These are phyloP conservation scores for Colletotrichum lupini DNA, from an alignment of 2,329 filamentous ascomycete genomes.

Conservation along the genomic window DNA sequence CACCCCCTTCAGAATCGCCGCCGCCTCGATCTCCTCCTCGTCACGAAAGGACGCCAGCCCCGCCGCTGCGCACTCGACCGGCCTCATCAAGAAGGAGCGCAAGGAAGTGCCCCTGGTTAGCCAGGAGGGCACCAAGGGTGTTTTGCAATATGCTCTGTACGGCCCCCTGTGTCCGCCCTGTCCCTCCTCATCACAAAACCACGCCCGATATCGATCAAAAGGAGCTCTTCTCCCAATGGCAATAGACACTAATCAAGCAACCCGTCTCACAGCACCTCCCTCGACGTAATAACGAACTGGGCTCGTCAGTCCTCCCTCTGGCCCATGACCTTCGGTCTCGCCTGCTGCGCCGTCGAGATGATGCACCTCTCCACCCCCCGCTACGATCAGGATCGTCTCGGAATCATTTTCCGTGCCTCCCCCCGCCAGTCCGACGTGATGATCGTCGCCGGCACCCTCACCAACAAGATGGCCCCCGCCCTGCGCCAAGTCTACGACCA, in stretches of 20 bases:
- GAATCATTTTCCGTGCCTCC: conserved; percentile 91
- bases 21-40: conserved; percentile 74
- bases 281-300: conserved; percentile 87
- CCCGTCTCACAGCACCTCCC: conserved; percentile 69
- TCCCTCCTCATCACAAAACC: neutral
- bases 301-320: conserved; percentile 85
- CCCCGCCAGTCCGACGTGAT: conserved; percentile 91
- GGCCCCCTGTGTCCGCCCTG: conserved; percentile 46
- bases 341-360: conserved; percentile 92
- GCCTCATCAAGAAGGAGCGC: conserved; percentile 65
- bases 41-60: conserved; percentile 72
- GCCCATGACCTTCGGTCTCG: conserved; percentile 90
- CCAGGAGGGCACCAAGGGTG: conserved; percentile 83
- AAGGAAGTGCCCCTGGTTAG: conserved; percentile 82
- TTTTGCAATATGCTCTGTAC: conserved; percentile 88
- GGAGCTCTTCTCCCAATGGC: neutral
- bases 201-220: neutral
- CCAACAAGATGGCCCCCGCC: conserved; percentile 96
- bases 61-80: conserved; percentile 62
- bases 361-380: conserved; percentile 90
- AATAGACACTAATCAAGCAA: neutral
- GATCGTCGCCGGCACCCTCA: conserved; percentile 93
- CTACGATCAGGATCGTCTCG: conserved; percentile 89
- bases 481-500: conserved; percentile 93
- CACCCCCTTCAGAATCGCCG: conserved; percentile 71